These are phyloP conservation scores for Triangularia setosa DNA, from an alignment of 2,329 filamentous ascomycete genomes.

Conservation along the genomic window DNA sequence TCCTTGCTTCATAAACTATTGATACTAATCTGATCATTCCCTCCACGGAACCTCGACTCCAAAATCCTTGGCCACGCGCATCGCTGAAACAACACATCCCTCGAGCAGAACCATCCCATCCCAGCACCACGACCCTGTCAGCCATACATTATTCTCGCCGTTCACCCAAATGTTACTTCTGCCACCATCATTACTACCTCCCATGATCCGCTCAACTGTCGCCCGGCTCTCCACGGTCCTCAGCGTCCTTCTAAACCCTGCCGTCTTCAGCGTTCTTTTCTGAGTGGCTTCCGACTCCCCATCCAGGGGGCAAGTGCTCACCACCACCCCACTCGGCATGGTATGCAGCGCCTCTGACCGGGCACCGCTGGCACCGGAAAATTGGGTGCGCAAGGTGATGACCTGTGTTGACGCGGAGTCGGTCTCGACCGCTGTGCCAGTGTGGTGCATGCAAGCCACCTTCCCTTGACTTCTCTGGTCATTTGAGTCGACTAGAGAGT, in stretches of 20 bases:
- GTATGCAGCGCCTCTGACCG: background rate
- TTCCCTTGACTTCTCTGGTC: background rate
- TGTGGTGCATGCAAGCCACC: slow-evolving; percentile 1
- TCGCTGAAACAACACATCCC: slow-evolving; percentile 6
- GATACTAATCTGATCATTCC: background rate
- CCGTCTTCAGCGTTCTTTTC: slow-evolving; percentile 6
- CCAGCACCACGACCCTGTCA: slow-evolving; percentile 9
- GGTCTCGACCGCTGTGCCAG: background rate
- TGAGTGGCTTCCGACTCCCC: background rate
- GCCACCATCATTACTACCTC: background rate
- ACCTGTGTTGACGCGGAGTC: background rate
- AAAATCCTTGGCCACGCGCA: slow-evolving; percentile 5
- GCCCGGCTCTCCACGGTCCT: slow-evolving; percentile 6
- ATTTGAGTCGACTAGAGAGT: background rate
- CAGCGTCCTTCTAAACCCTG: slow-evolving; percentile 6
- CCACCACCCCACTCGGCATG: slow-evolving; percentile 4
- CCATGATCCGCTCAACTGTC: background rate
- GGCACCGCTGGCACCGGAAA: background rate
- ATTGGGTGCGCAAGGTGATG: background rate
- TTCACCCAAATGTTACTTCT: background rate
- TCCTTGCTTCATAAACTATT: background rate
- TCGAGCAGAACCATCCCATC: slow-evolving; percentile 11
- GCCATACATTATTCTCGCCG: slow-evolving; percentile 8
- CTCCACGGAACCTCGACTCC: slow-evolving; percentile 2
- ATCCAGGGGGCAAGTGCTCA: background rate